Percentiles rank a stretch among this genome's conserved stretches.
These are phyloP conservation scores for Peronospora tabacina DNA, from an alignment of 352 stramenopile genomes.

Conservation along the genomic window DNA sequence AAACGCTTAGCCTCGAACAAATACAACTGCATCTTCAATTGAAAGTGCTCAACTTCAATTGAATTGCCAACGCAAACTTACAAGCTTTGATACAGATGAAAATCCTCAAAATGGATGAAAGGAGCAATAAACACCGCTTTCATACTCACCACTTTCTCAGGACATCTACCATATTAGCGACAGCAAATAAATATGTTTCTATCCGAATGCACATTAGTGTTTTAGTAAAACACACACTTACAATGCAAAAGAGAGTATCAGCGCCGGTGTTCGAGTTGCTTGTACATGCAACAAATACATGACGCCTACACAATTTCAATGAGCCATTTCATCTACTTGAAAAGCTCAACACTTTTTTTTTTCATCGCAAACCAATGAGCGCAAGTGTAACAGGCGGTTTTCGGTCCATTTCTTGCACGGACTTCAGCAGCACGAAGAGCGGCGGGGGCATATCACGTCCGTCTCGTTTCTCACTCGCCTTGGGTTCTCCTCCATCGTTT, in stretches of 20 bases:
- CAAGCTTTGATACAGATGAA: slow-evolving; percentile 90
- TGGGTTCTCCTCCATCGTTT: slow-evolving; percentile 1
- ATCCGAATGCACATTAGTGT: no score
- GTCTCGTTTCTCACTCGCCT: slow-evolving; percentile 6
- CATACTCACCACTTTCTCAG: slow-evolving; percentile 46
- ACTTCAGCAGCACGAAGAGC: slow-evolving; percentile 32
- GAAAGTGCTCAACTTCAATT: no score
- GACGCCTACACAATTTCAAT: slow-evolving; percentile 14
- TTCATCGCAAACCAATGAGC: slow-evolving; percentile 31
- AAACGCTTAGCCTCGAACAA: no score
- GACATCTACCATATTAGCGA: slow-evolving; percentile 42
- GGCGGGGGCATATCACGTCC: slow-evolving; percentile 22
- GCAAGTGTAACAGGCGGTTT: slow-evolving; percentile 52
- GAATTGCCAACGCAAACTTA: slow-evolving; percentile 11
- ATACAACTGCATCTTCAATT: no score
- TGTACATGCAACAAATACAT: slow-evolving; percentile 62
- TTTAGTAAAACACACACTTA: slow-evolving; percentile 10
- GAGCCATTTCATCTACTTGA: not conserved
- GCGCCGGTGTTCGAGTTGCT: slow-evolving; percentile 27
- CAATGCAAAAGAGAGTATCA: slow-evolving; percentile 43
- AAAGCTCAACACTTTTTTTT: not conserved
- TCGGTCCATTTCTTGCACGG: slow-evolving; percentile 46
- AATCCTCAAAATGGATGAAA: slow-evolving; percentile 79
- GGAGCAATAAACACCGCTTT: slow-evolving; percentile 53
- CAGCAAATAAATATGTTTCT: no score